A percentile compares a stretch with the other conserved stretches of the same genome.
These are phyloP conservation scores for Cucurbita ficifolia DNA, from an alignment of 306 rosid species.

Conservation along the genomic window DNA sequence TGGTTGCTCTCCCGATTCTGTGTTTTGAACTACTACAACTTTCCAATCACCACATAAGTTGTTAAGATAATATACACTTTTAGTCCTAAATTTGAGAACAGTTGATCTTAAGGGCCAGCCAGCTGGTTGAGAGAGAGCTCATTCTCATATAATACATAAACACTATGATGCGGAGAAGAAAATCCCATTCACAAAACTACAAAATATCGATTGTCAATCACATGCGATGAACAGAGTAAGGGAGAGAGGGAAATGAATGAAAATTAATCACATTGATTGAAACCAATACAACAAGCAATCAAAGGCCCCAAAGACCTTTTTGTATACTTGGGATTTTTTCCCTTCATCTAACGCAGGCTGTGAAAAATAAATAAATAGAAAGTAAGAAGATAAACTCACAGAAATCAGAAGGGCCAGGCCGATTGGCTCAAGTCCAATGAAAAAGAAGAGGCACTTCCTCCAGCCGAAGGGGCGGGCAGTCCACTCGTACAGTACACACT, in stretches of 20 bases:
- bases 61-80: too few relatives aligned
- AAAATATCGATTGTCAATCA: constrained; percentile 32
- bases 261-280: constrained; percentile 26
- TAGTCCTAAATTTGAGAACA: too few relatives aligned
- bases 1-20: background rate
- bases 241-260: background rate
- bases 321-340: constrained; percentile 3
- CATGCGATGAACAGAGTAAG: constrained; percentile 17
- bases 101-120: background rate
- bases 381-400: background rate
- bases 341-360: background rate
- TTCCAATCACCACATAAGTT: too few relatives aligned
- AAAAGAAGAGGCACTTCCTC: constrained; percentile 12
- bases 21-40: constrained; percentile 9
- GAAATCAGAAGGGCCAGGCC: background rate
- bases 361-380: background rate
- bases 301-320: constrained; percentile 82
- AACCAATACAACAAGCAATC: constrained; percentile 31
- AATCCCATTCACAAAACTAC: constrained; percentile 43
- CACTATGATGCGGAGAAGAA: constrained; percentile 11
- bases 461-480: constrained; percentile 35
- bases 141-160: constrained; percentile 14
- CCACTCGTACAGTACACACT: background rate
- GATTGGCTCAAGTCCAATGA: too few relatives aligned
- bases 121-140: background rate